phyloP scores from a whole-genome alignment of 495 filamentous ascomycete species.

The Podospora anserina region DNA sequence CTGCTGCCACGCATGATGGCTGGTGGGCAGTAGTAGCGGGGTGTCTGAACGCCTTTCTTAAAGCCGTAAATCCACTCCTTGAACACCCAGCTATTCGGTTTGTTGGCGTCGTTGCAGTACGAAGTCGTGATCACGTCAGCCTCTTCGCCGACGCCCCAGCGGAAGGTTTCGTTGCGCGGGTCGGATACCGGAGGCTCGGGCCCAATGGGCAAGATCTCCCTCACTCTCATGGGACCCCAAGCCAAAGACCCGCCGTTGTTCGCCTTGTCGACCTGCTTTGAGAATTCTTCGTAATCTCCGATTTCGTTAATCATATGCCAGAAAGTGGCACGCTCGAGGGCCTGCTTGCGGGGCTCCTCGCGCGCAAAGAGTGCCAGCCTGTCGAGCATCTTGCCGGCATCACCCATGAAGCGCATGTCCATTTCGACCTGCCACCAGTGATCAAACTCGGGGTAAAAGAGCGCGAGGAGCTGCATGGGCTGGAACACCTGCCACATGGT shows the following conservation, averaged over 20 bases:
- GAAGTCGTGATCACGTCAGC: slow-evolving; percentile 55
- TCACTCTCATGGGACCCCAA: slow-evolving; percentile 59
- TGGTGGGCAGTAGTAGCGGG: slow-evolving; percentile 37
- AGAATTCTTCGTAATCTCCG: slow-evolving; percentile 28
- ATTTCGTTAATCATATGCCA: slow-evolving; percentile 37
- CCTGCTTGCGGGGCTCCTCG: slow-evolving; percentile 51
- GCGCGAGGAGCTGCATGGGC: slow-evolving; percentile 56
- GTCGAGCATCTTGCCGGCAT: slow-evolving; percentile 54
- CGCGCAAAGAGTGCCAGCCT: slow-evolving; percentile 47
- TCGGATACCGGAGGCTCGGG: slow-evolving; percentile 44
- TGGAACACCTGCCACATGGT: slow-evolving; percentile 41
- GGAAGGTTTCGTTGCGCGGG: slow-evolving; percentile 45
- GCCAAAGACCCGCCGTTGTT: slow-evolving; percentile 35
- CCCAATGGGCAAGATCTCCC: slow-evolving; percentile 48
- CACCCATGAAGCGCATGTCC: slow-evolving; percentile 56
- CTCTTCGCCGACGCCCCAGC: slow-evolving; percentile 59
- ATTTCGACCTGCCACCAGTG: slow-evolving; percentile 63
- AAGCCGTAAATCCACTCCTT: slow-evolving; percentile 43
- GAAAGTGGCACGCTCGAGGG: slow-evolving; percentile 37
- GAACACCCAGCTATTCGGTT: slow-evolving; percentile 47
- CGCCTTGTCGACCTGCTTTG: slow-evolving; percentile 24
- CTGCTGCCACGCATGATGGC: slow-evolving; percentile 33
- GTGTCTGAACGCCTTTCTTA: slow-evolving; percentile 28
- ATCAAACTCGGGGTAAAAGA: slow-evolving; percentile 57
- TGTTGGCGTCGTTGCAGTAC: slow-evolving; percentile 50